Base-by-base conservation (phyloP, 2,329 filamentous ascomycete genomes). In the Aspergillus versicolor region DNA sequence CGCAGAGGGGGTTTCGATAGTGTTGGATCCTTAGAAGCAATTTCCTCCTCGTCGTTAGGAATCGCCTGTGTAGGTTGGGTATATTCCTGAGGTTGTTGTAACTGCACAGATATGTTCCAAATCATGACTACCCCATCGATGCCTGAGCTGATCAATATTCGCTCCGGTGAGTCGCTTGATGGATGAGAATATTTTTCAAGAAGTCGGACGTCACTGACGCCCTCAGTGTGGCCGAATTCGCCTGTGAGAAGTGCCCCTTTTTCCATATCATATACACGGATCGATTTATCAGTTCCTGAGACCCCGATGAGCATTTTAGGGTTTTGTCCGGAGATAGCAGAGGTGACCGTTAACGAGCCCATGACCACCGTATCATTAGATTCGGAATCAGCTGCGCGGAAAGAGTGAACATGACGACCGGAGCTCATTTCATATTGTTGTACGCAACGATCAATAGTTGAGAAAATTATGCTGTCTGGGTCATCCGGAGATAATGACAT, bases 201-300 rank as follows among this genome's bases (percentile, higher is more conserved):
- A 17, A 97, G 76, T 4, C 89, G 84, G 17, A 95, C 86, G 59
- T 92, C 92, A 51, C 90, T 96, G 62, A 99, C 91, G 8, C 92
- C 89, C 70, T 97, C 92, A 0, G 92, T 96, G 65, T 99, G 94
- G 1, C 94, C 94, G 85, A 92, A 97, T 75, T 97, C 94, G 41
- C 91, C 86, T 50, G 92, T 89, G 27, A 97, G 77, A 56, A 99
- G 88, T 2, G 79, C 77, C 8, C 93, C 92, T 42, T 85, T 87
- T 60, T 88, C 87, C 30, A 85, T 81, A 64, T 96, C 90, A 67
- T 99, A 99, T 15, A 99, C 79, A 37, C 94, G 83, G 55, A 99
- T 88, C 0, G 94, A 97, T 71, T 97, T 99, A 73, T 99, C 94
- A 1, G 91, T 96, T 65, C 92, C 92, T 8, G 93, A 97, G 11